These are phyloP conservation scores for Pichia cabralensis DNA, from an alignment of 805 yeast species.

Conservation along the genomic window DNA sequence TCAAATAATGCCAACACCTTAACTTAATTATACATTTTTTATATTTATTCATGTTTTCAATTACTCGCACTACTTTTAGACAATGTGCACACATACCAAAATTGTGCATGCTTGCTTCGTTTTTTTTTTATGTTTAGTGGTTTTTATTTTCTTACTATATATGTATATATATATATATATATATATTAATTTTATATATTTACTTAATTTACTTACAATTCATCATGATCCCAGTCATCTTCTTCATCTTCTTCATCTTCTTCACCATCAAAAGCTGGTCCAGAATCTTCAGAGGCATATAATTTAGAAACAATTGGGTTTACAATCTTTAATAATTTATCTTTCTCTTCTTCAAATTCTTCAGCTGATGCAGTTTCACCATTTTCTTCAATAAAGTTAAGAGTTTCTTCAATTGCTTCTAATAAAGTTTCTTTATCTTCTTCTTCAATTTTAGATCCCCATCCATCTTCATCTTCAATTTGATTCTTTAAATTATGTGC, in stretches of 20 bases:
- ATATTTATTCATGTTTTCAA: no score
- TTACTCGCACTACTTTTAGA: no score
- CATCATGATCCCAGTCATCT: conserved; percentile 60
- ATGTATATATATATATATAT: no score
- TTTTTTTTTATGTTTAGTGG: no score
- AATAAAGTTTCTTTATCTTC: conserved; percentile 84
- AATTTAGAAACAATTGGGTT: conserved; percentile 89
- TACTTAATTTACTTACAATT: conserved; percentile 34
- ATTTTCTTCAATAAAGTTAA: conserved; percentile 61
- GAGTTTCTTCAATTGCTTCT: conserved; percentile 80
- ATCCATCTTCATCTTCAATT: conserved; percentile 36
- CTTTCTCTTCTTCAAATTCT: conserved; percentile 89
- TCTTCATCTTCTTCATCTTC: conserved; percentile 46
- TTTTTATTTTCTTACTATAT: no score
- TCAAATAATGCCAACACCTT: no score
- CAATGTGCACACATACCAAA: no score
- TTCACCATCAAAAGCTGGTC: no score
- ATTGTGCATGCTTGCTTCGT: no score
- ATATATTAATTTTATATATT: no score
- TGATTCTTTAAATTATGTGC: conserved; percentile 76
- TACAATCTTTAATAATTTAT: conserved; percentile 68
- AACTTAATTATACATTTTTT: no score
- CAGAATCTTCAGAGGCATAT: conserved; percentile 25
- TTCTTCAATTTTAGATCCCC: conserved; percentile 73
- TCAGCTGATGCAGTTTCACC: conserved; percentile 77